Percentiles rank a stretch among this genome's conserved stretches.
phyloP scores from a whole-genome alignment of 768 basidiomycete genomes.

The Russula virescens region DNA sequence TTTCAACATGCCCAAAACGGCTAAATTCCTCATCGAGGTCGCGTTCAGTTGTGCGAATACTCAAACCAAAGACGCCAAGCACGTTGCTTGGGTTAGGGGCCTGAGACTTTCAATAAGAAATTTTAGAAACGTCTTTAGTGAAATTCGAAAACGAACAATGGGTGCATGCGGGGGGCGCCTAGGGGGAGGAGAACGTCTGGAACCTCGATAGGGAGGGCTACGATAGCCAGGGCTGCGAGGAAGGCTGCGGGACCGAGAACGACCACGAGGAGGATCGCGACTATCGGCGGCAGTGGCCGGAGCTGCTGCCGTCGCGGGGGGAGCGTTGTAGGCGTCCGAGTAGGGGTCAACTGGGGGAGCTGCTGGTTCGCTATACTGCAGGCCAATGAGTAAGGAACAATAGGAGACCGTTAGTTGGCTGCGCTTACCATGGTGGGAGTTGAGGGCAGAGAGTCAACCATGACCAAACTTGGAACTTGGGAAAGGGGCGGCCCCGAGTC shows the following conservation, averaged over 20 bases:
- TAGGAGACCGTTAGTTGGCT: conserved; percentile 28
- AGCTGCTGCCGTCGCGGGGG: conserved; percentile 45
- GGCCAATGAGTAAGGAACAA: conserved; percentile 16
- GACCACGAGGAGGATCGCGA: conserved; percentile 55
- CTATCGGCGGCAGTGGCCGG: conserved; percentile 38
- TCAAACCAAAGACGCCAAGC: conserved; percentile 96
- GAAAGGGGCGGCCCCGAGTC: conserved; percentile 9
- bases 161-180: conserved; percentile 68
- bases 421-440: conserved; percentile 59
- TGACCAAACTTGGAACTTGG: conserved; percentile 31
- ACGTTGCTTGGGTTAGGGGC: conserved; percentile 84
- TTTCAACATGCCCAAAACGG: conserved; percentile 84
- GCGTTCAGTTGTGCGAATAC: conserved; percentile 88
- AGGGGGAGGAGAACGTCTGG: conserved; percentile 46
- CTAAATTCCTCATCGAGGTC: conserved; percentile 94
- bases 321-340: conserved; percentile 73
- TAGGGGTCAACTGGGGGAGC: conserved; percentile 68
- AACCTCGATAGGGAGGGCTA: conserved; percentile 49
- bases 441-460: conserved; percentile 29
- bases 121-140: no score
- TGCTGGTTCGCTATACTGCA: conserved; percentile 60
- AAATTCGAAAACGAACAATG: conserved; percentile 49
- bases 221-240: conserved; percentile 58
- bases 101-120: conserved; percentile 42
- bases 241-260: conserved; percentile 66